A percentile compares a stretch with the other conserved stretches of the same genome.
These are phyloP conservation scores for Fusarium longipes DNA, from an alignment of 2,329 filamentous ascomycete species.

Conservation along the genomic window DNA sequence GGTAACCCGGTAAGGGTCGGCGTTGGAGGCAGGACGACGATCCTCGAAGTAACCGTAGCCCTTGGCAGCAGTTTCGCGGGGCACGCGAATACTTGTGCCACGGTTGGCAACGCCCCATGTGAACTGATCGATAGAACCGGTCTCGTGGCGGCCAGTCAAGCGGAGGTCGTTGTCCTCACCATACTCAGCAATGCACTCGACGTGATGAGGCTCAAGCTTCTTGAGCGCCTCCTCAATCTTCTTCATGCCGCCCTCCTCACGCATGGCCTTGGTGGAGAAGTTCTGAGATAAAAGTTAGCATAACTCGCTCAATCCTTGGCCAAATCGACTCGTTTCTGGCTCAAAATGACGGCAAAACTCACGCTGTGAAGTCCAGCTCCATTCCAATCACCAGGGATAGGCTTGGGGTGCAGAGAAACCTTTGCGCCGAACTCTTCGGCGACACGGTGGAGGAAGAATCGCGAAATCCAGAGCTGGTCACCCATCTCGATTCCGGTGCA, in stretches of 20 bases:
- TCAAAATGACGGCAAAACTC: not conserved
- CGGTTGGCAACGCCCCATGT: constrained; percentile 92
- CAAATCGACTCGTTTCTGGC: not conserved
- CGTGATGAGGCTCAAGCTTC: constrained; percentile 82
- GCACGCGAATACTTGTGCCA: constrained; percentile 92
- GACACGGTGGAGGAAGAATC: constrained; percentile 87
- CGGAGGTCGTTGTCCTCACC: constrained; percentile 96
- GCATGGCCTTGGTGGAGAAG: constrained; percentile 91
- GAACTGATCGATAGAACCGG: constrained; percentile 92
- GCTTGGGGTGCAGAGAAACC: constrained; percentile 96
- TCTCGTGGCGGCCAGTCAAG: constrained; percentile 94
- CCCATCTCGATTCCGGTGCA: constrained; percentile 90
- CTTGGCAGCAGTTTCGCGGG: constrained; percentile 83
- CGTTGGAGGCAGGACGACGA: constrained; percentile 84
- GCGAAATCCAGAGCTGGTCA: constrained; percentile 91
- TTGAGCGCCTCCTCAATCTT: constrained; percentile 87
- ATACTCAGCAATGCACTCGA: constrained; percentile 91
- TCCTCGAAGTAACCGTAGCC: constrained; percentile 97
- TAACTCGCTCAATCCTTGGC: not conserved
- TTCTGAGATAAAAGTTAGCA: constrained; percentile 61
- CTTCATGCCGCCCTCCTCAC: constrained; percentile 93
- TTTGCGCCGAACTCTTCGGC: constrained; percentile 97
- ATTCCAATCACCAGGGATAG: constrained; percentile 93
- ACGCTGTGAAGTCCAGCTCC: constrained; percentile 83
- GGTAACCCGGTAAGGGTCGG: constrained; percentile 84